These are phyloP conservation scores for Schwanniomyces sp. DNA, from an alignment of 805 yeast genomes.

Conservation along the genomic window DNA sequence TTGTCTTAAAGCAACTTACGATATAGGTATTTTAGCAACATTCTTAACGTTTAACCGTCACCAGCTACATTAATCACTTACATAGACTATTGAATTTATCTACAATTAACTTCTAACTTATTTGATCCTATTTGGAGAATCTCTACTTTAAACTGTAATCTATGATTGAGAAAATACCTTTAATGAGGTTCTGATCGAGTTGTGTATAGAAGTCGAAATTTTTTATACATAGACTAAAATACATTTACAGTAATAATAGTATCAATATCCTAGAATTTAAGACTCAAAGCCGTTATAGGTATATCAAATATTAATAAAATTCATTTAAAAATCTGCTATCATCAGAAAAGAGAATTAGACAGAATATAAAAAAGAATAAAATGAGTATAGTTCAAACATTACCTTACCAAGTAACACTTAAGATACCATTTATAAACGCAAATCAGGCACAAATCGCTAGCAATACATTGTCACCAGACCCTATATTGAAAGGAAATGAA, in stretches of 20 bases:
- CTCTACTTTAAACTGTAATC: no score
- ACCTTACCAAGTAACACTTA: slow-evolving; percentile 28
- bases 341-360: neutral
- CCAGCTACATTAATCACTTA: slow-evolving; percentile 7
- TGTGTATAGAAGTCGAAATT: neutral
- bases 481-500: slow-evolving; percentile 72
- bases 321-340: neutral
- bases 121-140: no score
- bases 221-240: neutral
- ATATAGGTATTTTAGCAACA: slow-evolving; percentile 35
- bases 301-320: neutral
- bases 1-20: slow-evolving; percentile 37
- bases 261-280: neutral
- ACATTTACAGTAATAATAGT: neutral
- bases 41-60: slow-evolving; percentile 26
- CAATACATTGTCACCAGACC: slow-evolving; percentile 70
- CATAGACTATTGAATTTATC: neutral
- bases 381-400: neutral
- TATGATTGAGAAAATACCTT: no score
- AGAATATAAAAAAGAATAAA: neutral
- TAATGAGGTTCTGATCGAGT: neutral
- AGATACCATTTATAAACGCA: slow-evolving; percentile 61
- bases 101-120: neutral
- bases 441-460: slow-evolving; percentile 65
- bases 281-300: neutral